Conservation (phyloP, 805 yeast species). For the Zygotorulaspora danielsina region DNA sequence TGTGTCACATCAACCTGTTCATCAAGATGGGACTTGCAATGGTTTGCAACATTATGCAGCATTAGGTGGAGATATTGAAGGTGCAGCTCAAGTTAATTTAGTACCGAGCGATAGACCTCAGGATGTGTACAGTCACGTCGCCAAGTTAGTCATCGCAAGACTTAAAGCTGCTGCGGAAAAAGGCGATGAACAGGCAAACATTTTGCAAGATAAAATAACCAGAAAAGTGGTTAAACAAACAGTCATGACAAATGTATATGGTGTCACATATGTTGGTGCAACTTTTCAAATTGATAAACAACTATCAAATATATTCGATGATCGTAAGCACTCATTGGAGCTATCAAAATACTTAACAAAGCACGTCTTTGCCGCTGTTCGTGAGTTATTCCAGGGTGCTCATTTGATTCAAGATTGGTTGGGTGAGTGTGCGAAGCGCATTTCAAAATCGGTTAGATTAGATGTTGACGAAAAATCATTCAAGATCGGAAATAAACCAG, state of each 20-base stretch:
- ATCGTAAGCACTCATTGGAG: conserved; percentile 43
- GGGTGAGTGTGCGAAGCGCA: conserved; percentile 76
- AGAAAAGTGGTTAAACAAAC: conserved; percentile 94
- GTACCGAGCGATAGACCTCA: conserved; percentile 68
- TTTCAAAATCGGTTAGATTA: conserved; percentile 70
- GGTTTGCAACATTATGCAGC: conserved; percentile 88
- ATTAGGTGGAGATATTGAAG: conserved; percentile 77
- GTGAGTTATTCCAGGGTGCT: conserved; percentile 86
- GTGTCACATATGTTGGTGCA: conserved; percentile 94
- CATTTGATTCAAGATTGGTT: conserved; percentile 96
- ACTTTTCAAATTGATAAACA: conserved; percentile 81
- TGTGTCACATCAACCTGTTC: conserved; percentile 71
- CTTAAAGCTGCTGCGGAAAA: conserved; percentile 50
- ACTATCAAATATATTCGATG: conserved; percentile 54
- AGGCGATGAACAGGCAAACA: conserved; percentile 50
- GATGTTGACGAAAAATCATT: conserved; percentile 49
- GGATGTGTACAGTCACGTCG: conserved; percentile 72
- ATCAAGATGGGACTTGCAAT: conserved; percentile 84
- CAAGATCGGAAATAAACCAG: conserved; percentile 48
- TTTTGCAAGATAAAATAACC: conserved; percentile 56
- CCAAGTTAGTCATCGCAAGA: conserved; percentile 54
- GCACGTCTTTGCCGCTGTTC: conserved; percentile 76
- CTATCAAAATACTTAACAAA: conserved; percentile 63
- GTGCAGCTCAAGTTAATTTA: conserved; percentile 75
- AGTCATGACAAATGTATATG: conserved; percentile 97